Evolutionary conservation across 164 flowering plant species (phyloP), one percentile per base, ranked within the genome.

Genomic region (Magnolia kwangsiensis): DNA sequence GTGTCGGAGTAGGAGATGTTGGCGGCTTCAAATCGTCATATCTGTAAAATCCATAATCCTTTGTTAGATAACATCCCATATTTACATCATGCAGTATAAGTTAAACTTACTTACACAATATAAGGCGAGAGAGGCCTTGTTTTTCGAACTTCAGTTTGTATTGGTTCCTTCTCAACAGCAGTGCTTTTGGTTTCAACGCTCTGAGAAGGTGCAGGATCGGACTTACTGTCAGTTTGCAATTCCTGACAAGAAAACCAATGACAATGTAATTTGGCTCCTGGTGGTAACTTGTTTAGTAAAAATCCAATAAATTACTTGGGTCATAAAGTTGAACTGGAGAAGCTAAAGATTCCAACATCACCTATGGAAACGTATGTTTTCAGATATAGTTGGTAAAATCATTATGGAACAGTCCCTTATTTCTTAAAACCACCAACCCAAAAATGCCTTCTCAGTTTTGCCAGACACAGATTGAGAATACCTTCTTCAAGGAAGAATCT

Each of bases 51-150:
- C 13, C 70, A 55, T 19, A 1, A 50, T 4, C 67, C 14, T 14
- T n/a, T 16, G 63, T 75, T 6, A 75, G 63, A 50, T 11, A 50
- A 69, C 16, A 27, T 20, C 61, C n/a, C 23, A 5, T 21, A 19
- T 51, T 7, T 50, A 67, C 31, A 14, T 67, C 45, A 66, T 72
- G 59, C 13, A 71, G 51, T 9, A 74, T 10, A 5, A 55, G 19
- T 31, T 68, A 58, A 61, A 71, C 21, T 67, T 63, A 66, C 93
- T 88, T 83, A 95, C 95, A 71, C 78, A 72, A 76, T 74, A 81
- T 87, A 92, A 67, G 97, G 95, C 61, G 97, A 95, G 50, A 85
- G 88, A 21, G 96, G 88, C 64, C 74, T 78, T 68, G 84, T 16
- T 51, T 64, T 55, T 65, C 29, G 71, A n/a, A 65, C 77, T 75